Percentiles rank a stretch among this genome's conserved stretches.
These are phyloP conservation scores for Claviceps sp. DNA, from an alignment of 2,329 filamentous ascomycete species.

Conservation along the genomic window DNA sequence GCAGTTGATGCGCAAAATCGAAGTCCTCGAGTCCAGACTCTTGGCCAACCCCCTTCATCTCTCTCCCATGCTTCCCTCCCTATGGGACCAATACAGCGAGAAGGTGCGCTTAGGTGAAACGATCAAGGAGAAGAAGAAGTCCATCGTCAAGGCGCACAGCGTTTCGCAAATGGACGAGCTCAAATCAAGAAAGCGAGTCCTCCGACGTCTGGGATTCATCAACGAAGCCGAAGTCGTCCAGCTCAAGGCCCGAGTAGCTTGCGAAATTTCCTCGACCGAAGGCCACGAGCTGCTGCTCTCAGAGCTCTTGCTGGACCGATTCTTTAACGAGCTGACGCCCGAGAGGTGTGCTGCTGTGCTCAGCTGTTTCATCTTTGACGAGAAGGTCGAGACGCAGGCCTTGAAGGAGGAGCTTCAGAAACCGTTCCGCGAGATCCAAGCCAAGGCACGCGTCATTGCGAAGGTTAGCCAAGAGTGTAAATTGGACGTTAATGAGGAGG, in stretches of 20 bases:
- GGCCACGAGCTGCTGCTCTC: slow-evolving; percentile 89
- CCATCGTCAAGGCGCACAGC: slow-evolving; percentile 71
- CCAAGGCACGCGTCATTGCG: slow-evolving; percentile 75
- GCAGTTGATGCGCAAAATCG: slow-evolving; percentile 86
- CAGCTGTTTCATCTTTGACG: slow-evolving; percentile 94
- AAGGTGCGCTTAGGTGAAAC: slow-evolving; percentile 66
- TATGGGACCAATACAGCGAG: slow-evolving; percentile 75
- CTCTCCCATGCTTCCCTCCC: slow-evolving; percentile 66
- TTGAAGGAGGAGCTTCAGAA: slow-evolving; percentile 77
- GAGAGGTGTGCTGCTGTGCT: slow-evolving; percentile 78
- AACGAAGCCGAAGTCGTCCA: slow-evolving; percentile 92
- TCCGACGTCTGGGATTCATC: slow-evolving; percentile 88
- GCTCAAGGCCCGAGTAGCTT: slow-evolving; percentile 92
- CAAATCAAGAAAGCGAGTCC: slow-evolving; percentile 87
- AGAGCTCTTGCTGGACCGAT: slow-evolving; percentile 89
- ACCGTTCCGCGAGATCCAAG: slow-evolving; percentile 74
- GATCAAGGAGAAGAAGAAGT: slow-evolving; percentile 80
- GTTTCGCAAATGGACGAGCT: slow-evolving; percentile 92
- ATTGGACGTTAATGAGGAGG: slow-evolving; percentile 83
- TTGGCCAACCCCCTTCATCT: slow-evolving; percentile 84
- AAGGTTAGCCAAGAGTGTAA: slow-evolving; percentile 95
- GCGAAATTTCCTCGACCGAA: slow-evolving; percentile 83
- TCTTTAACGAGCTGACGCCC: slow-evolving; percentile 90
- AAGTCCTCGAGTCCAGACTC: slow-evolving; percentile 83
- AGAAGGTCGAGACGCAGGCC: slow-evolving; percentile 69